Evolutionary conservation across 2,329 filamentous ascomycete genomes (phyloP).

Genomic region (Ophiosphaerella korrae): DNA sequence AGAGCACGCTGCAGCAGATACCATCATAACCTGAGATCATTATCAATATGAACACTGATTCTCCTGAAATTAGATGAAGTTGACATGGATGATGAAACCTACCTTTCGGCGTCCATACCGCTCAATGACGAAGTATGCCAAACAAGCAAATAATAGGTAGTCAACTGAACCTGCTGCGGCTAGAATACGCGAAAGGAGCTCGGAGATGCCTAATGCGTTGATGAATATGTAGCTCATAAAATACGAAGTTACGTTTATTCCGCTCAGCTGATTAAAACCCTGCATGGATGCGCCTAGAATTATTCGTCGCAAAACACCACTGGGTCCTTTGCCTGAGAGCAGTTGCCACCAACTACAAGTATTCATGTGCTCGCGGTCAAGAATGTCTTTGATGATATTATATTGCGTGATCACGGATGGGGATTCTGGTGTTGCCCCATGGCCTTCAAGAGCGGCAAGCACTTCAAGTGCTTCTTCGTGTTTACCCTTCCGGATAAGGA

Average conservation of each 20-base stretch:
- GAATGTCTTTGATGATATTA: constrained; percentile 47
- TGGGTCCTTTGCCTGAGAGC: constrained; percentile 48
- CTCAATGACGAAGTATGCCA: constrained; percentile 55
- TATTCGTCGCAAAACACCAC: constrained; percentile 51
- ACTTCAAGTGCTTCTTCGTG: constrained; percentile 51
- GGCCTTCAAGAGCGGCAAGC: constrained; percentile 46
- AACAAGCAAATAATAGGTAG: constrained; percentile 52
- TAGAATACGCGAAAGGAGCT: constrained; percentile 40
- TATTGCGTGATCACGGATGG: constrained; percentile 42
- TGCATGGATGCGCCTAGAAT: constrained; percentile 54
- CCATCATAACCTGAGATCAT: constrained; percentile 51
- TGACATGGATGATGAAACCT: not conserved
- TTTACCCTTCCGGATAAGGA: constrained; percentile 58
- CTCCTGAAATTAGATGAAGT: not conserved
- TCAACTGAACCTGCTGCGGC: constrained; percentile 55
- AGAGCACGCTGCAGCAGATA: constrained; percentile 54
- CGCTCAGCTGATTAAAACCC: constrained; percentile 51
- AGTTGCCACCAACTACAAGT: constrained; percentile 54
- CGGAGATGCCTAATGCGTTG: constrained; percentile 46
- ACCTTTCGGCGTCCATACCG: constrained; percentile 52
- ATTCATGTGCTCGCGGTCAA: constrained; percentile 53
- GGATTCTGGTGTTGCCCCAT: constrained; percentile 45
- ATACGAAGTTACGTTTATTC: constrained; percentile 45
- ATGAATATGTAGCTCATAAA: constrained; percentile 51
- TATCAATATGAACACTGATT: not conserved